Conservation (phyloP, 73 alveolate genomes). For the Paramecium sexaurelia region DNA sequence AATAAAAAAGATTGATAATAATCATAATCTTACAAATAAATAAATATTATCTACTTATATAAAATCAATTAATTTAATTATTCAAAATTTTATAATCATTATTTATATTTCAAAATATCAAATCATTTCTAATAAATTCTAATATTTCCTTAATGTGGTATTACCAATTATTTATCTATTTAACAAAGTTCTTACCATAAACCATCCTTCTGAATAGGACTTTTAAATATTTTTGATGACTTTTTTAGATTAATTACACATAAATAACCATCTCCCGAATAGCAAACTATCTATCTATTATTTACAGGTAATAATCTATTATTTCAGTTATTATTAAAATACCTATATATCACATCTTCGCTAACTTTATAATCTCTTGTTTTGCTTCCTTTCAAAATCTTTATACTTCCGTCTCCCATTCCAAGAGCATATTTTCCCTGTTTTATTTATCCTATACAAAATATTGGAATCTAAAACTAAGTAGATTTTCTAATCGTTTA, state of each 20-base stretch:
- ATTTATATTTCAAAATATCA: neutral
- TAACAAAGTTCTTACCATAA: neutral
- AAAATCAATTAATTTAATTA: too few relatives aligned
- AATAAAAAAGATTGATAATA: conserved; percentile 8
- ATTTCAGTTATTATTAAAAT: neutral
- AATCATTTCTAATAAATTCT: neutral
- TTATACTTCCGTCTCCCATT: conserved; percentile 11
- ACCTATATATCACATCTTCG: neutral
- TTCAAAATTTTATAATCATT: too few relatives aligned
- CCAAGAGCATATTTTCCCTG: neutral
- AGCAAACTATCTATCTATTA: neutral
- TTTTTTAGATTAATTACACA: neutral
- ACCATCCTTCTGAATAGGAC: neutral
- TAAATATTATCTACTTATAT: too few relatives aligned
- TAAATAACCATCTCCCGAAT: neutral
- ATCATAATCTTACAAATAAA: neutral
- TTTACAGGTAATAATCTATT: neutral
- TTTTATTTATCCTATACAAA: neutral
- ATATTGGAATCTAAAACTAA: neutral
- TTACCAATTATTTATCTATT: neutral
- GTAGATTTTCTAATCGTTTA: neutral
- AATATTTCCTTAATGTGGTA: neutral
- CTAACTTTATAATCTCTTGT: neutral
- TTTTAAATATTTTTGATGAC: neutral
- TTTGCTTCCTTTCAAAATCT: neutral